These are phyloP conservation scores for Aspergillus sp. DNA, from an alignment of 2,329 filamentous ascomycete species.

Conservation along the genomic window DNA sequence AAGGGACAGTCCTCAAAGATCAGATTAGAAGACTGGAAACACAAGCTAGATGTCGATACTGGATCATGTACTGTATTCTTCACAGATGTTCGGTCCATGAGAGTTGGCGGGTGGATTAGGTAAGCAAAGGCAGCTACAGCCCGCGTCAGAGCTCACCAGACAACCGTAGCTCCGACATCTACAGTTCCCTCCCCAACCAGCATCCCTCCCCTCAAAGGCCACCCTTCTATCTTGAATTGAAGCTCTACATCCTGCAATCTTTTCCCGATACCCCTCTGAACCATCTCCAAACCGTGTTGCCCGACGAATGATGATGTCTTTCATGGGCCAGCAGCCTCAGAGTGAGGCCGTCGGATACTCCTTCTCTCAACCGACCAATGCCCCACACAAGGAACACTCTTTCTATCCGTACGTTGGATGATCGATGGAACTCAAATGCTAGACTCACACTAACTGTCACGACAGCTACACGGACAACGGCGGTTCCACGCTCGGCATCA, in stretches of 20 bases:
- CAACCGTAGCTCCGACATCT: conserved; percentile 9
- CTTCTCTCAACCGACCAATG: conserved; percentile 52
- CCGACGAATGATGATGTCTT: conserved; percentile 50
- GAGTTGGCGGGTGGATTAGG: conserved; percentile 21
- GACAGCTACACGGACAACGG: conserved; percentile 88
- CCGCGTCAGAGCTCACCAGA: conserved; percentile 28
- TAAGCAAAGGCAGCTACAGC: conserved; percentile 39
- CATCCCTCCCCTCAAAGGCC: background rate
- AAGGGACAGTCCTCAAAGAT: background rate
- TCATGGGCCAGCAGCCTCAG: conserved; percentile 49
- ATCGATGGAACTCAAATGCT: background rate
- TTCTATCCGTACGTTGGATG: conserved; percentile 77
- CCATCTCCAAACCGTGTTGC: background rate
- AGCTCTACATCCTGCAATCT: background rate
- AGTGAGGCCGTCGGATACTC: conserved; percentile 58
- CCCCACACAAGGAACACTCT: conserved; percentile 61
- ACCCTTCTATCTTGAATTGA: background rate
- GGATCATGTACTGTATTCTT: background rate
- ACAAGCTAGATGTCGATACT: background rate
- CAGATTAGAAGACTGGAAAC: no score
- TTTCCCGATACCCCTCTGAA: background rate
- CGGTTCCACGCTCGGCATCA: conserved; percentile 91
- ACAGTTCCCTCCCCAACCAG: background rate
- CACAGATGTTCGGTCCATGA: background rate
- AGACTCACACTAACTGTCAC: conserved; percentile 12